Conservation (phyloP, 371 early-diverging fungal genomes). For the Caulochytrium protostelioides region DNA sequence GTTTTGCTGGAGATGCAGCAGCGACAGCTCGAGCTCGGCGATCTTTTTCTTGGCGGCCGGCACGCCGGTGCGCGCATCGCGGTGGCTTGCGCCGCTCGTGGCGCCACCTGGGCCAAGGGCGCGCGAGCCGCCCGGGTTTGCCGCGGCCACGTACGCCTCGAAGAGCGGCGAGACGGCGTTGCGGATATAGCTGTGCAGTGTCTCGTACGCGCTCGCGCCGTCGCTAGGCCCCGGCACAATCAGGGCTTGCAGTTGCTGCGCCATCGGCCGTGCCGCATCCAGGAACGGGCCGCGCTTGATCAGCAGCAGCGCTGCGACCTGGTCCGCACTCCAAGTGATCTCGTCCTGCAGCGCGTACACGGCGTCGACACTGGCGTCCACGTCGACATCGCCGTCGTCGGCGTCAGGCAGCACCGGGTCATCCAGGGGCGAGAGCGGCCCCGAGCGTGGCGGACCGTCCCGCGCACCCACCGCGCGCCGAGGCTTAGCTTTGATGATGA, state of each 20-base stretch:
- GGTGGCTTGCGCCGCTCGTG: constrained; percentile 32
- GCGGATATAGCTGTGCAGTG: constrained; percentile 74
- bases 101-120: constrained; percentile 5
- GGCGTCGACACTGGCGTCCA: neutral
- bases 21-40: constrained; percentile 85
- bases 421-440: no score
- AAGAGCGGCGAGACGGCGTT: constrained; percentile 91
- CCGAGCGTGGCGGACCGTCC: no score
- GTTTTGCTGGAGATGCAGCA: constrained; percentile 87
- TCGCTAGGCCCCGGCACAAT: constrained; percentile 72
- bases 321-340: constrained; percentile 35
- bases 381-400: neutral
- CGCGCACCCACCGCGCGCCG: no score
- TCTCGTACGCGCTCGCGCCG: constrained; percentile 62
- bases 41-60: constrained; percentile 92
- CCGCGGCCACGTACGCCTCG: constrained; percentile 61
- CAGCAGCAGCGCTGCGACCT: constrained; percentile 61
- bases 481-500: no score
- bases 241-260: constrained; percentile 66
- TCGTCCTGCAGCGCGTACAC: constrained; percentile 51
- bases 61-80: constrained; percentile 23
- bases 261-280: constrained; percentile 49
- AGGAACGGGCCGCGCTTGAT: constrained; percentile 64
- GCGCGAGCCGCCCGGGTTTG: neutral
- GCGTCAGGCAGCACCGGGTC: no score